phyloP scores from a whole-genome alignment of 2,329 filamentous ascomycete species.

The Calonectria leucothoes region DNA sequence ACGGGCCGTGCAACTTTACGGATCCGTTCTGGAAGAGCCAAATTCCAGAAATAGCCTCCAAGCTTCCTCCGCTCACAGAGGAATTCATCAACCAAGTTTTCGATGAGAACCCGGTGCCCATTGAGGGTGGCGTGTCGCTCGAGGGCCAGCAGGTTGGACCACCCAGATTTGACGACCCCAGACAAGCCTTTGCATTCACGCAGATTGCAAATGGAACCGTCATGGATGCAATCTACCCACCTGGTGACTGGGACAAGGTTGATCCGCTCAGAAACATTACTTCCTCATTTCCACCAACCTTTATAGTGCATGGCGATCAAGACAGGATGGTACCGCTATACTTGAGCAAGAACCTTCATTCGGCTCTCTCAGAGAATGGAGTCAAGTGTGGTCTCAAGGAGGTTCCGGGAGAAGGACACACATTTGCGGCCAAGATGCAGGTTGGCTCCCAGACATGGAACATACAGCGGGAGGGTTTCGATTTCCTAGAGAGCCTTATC shows the following conservation, averaged over 20 bases:
- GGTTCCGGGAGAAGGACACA: conserved; percentile 55
- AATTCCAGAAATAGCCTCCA: conserved; percentile 43
- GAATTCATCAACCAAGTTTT: conserved; percentile 51
- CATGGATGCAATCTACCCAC: conserved; percentile 45
- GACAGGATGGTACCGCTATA: conserved; percentile 53
- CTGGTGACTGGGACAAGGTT: conserved; percentile 40
- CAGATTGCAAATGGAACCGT: conserved; percentile 55
- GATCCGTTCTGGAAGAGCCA: conserved; percentile 50
- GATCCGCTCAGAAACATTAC: conserved; percentile 50
- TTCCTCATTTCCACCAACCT: conserved; percentile 49
- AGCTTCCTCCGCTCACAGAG: conserved; percentile 40
- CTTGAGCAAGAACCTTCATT: conserved; percentile 47
- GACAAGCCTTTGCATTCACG: conserved; percentile 54
- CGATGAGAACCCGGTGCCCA: conserved; percentile 49
- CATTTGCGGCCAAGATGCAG: conserved; percentile 55
- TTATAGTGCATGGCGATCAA: conserved; percentile 53
- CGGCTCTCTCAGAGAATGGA: conserved; percentile 39
- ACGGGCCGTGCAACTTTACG: conserved; percentile 54
- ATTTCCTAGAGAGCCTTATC: conserved; percentile 50
- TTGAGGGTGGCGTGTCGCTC: conserved; percentile 52
- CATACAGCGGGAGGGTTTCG: conserved; percentile 52
- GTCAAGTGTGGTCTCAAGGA: conserved; percentile 50
- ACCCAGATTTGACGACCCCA: conserved; percentile 49
- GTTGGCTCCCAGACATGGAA: conserved; percentile 49
- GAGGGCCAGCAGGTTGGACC: conserved; percentile 51